Percentiles rank a stretch among this genome's conserved stretches.
phyloP scores from a whole-genome alignment of 768 basidiomycete genomes.

The Tulasnella sp. region DNA sequence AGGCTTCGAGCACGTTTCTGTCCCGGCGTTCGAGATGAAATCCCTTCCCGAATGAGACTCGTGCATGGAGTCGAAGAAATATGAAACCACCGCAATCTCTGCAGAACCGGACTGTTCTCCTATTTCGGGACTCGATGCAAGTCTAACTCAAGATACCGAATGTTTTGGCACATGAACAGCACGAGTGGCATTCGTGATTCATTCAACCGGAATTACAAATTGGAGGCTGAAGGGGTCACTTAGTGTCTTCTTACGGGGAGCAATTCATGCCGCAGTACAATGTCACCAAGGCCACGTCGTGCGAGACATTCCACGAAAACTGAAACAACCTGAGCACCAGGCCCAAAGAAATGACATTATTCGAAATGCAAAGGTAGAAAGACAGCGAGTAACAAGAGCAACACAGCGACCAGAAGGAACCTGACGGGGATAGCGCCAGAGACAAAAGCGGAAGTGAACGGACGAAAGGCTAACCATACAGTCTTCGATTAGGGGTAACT shows the following conservation, averaged over 20 bases:
- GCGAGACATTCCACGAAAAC: not conserved
- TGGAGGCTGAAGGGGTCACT: not conserved
- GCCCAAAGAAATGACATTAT: not conserved
- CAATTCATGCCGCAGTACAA: not conserved
- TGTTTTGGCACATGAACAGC: not conserved
- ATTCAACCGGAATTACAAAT: conserved; percentile 15
- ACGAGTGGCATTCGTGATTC: not conserved
- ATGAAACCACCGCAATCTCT: not conserved
- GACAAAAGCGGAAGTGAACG: conserved; percentile 5
- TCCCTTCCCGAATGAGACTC: not conserved
- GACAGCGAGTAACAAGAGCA: not conserved
- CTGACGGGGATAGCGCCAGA: conserved; percentile 11
- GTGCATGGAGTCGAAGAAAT: conserved; percentile 8
- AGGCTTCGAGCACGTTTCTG: conserved; percentile 18
- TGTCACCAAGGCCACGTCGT: not conserved
- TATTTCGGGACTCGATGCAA: not conserved
- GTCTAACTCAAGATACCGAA: conserved; percentile 7
- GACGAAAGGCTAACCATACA: conserved; percentile 17
- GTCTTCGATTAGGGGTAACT: conserved; percentile 15
- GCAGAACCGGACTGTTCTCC: not conserved
- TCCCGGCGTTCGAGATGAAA: conserved; percentile 12
- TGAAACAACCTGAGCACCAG: not conserved
- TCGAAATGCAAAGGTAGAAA: not conserved
- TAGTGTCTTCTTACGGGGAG: not conserved
- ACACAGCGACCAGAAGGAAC: not conserved